Percentiles rank a stretch among this genome's conserved stretches.
phyloP scores from a whole-genome alignment of 2,329 filamentous ascomycete genomes.

The Colletotrichum coccodes region DNA sequence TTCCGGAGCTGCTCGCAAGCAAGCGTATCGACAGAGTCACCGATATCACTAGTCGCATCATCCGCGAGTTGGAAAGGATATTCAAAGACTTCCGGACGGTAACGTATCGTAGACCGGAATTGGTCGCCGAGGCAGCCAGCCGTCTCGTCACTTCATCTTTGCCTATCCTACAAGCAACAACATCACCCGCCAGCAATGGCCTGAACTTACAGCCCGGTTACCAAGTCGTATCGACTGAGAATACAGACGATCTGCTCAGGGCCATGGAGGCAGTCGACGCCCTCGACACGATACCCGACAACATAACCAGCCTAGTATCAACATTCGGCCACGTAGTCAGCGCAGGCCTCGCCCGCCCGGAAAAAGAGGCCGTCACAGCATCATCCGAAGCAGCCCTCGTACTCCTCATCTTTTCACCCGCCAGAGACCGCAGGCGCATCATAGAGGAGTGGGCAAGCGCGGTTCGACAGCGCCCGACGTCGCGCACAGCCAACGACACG shows the following conservation, averaged over 20 bases:
- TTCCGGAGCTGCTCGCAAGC: conserved; percentile 46
- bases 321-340: conserved; percentile 47
- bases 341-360: conserved; percentile 60
- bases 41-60: background rate
- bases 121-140: conserved; percentile 71
- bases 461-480: conserved; percentile 46
- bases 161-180: conserved; percentile 56
- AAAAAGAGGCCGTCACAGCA: conserved; percentile 59
- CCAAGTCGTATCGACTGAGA: conserved; percentile 35
- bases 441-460: conserved; percentile 59
- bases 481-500: conserved; percentile 50
- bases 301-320: conserved; percentile 36
- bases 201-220: conserved; percentile 19
- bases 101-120: conserved; percentile 68
- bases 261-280: conserved; percentile 25
- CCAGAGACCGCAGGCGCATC: conserved; percentile 47
- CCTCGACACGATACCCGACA: conserved; percentile 2
- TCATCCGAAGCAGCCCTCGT: conserved; percentile 62
- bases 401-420: conserved; percentile 56
- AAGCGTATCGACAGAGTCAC: conserved; percentile 4
- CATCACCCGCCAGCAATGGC: conserved; percentile 25
- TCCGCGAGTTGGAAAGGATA: conserved; percentile 44
- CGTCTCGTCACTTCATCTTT: conserved; percentile 65
- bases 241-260: conserved; percentile 8
- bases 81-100: conserved; percentile 53